A percentile compares a stretch with the other conserved stretches of the same genome.
Evolutionary conservation across 2,329 filamentous ascomycete genomes (phyloP).

Genomic region (Neocucurbitaria cava): DNA sequence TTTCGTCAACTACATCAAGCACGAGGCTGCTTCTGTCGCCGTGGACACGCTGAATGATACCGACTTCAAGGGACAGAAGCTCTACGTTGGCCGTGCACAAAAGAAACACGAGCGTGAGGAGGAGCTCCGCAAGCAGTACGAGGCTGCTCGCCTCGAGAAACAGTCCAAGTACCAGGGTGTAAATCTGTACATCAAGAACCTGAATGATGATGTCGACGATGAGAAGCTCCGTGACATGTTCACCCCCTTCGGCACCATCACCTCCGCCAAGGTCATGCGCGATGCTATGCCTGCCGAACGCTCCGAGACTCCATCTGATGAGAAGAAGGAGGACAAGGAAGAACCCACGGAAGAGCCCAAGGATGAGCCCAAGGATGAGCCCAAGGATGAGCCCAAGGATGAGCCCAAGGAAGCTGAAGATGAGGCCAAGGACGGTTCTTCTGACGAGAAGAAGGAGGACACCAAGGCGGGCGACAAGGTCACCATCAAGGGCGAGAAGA

Average conservation of each 20-base stretch:
- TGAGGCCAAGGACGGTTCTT: conserved; percentile 66
- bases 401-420: conserved; percentile 63
- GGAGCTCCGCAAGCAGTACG: conserved; percentile 98
- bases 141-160: conserved; percentile 96
- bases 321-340: conserved; percentile 58
- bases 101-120: conserved; percentile 99
- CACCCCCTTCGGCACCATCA: conserved; percentile 89
- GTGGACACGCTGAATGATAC: conserved; percentile 92
- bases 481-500: conserved; percentile 66
- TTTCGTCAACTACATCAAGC: conserved; percentile 93
- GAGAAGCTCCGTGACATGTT: conserved; percentile 97
- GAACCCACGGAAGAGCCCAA: conserved; percentile 64
- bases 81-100: conserved; percentile 97
- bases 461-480: conserved; percentile 60
- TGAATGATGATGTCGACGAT: conserved; percentile 95
- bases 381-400: conserved; percentile 61
- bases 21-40: conserved; percentile 83
- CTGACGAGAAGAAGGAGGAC: conserved; percentile 65
- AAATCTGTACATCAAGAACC: conserved; percentile 99
- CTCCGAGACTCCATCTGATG: conserved; percentile 53
- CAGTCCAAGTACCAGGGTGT: conserved; percentile 99
- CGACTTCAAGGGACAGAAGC: conserved; percentile 91
- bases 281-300: conserved; percentile 68
- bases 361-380: conserved; percentile 59
- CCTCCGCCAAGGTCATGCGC: conserved; percentile 99